Percentiles rank a stretch among this genome's conserved stretches.
Conservation (phyloP, 2,329 filamentous ascomycete species). For the Fonsecaea nubica region DNA sequence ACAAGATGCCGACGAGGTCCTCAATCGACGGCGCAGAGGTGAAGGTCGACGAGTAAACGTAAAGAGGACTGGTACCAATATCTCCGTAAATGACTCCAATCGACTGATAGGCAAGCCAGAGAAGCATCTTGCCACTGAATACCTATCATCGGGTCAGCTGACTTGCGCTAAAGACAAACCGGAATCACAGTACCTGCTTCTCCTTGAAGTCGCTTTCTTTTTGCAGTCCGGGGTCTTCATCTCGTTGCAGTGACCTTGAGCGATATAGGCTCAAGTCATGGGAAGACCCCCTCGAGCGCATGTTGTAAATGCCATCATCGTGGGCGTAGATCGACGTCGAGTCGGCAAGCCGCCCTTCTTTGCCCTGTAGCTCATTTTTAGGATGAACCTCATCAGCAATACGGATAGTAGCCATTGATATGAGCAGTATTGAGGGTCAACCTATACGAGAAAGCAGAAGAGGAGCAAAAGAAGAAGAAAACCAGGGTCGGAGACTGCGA, state of each 20-base stretch:
- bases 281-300: conserved; percentile 31
- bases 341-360: conserved; percentile 12
- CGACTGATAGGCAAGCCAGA: conserved; percentile 60
- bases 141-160: conserved; percentile 20
- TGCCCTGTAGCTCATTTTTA: conserved; percentile 19
- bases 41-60: conserved; percentile 64
- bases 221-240: conserved; percentile 38
- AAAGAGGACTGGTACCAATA: conserved; percentile 64
- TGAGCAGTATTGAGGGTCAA: not conserved
- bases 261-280: conserved; percentile 17
- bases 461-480: not conserved
- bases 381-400: conserved; percentile 33
- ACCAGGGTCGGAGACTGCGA: not conserved
- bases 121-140: conserved; percentile 43
- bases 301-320: conserved; percentile 39
- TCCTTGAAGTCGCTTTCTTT: conserved; percentile 37
- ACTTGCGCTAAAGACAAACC: not conserved
- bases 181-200: conserved; percentile 28
- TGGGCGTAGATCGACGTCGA: conserved; percentile 19
- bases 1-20: conserved; percentile 61
- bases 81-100: conserved; percentile 67
- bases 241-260: conserved; percentile 18
- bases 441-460: not conserved
- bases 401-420: conserved; percentile 30
- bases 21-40: conserved; percentile 50